Evolutionary conservation across 2,329 filamentous ascomycete genomes (phyloP).

Genomic region (Stemphylium beticola): DNA sequence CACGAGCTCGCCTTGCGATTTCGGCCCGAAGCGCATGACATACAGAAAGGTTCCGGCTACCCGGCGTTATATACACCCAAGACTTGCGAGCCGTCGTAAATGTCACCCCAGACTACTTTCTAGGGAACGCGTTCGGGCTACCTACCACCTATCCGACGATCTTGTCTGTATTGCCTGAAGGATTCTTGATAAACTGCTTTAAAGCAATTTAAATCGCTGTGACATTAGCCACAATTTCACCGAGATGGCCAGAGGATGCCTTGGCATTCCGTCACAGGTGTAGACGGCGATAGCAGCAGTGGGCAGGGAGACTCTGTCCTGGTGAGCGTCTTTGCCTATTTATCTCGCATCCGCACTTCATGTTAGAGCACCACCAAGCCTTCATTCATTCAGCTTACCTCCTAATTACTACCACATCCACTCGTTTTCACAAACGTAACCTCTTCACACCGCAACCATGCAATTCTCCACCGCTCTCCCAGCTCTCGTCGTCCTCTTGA

Average conservation of each 20-base stretch:
- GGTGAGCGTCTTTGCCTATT: not conserved
- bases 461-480: slow-evolving; percentile 23
- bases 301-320: not conserved
- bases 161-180: not conserved
- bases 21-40: slow-evolving; percentile 17
- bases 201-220: slow-evolving; percentile 15
- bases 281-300: not conserved
- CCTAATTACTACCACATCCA: too few species aligned
- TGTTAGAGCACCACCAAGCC: not conserved
- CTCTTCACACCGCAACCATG: slow-evolving; percentile 17
- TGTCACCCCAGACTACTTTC: not conserved
- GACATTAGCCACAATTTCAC: slow-evolving; percentile 18
- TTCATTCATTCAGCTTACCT: not conserved
- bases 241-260: not conserved
- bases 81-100: not conserved
- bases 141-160: not conserved
- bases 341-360: not conserved
- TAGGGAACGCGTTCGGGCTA: not conserved
- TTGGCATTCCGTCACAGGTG: not conserved
- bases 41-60: not conserved
- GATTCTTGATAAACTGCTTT: not conserved
- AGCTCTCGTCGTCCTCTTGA: slow-evolving; percentile 14
- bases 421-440: too few species aligned
- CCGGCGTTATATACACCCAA: not conserved
- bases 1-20: not conserved